These are phyloP conservation scores for Endocalyx cinctus DNA, from an alignment of 2,329 filamentous ascomycete species.

Conservation along the genomic window DNA sequence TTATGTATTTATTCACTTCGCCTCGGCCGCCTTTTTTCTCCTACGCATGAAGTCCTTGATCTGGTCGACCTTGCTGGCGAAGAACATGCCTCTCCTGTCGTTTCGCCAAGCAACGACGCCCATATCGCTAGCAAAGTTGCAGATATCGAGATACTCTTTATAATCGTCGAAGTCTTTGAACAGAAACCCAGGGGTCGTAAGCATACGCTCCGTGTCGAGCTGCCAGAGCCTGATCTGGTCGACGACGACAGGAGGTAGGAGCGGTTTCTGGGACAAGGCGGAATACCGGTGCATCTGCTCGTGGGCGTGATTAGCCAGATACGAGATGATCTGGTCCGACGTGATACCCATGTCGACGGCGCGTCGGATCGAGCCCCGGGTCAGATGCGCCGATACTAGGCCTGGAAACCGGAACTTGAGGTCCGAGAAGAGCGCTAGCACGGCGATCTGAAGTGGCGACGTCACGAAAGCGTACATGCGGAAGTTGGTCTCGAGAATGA, in stretches of 20 bases:
- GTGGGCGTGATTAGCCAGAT: slow-evolving; percentile 88
- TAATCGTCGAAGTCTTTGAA: slow-evolving; percentile 80
- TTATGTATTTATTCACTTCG: slow-evolving; percentile 11
- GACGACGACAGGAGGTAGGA: slow-evolving; percentile 90
- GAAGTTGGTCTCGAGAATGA: slow-evolving; percentile 98
- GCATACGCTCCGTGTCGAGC: slow-evolving; percentile 92
- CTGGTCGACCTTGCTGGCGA: slow-evolving; percentile 87
- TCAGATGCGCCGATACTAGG: slow-evolving; percentile 87
- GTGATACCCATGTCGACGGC: slow-evolving; percentile 91
- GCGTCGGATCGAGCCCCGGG: slow-evolving; percentile 78
- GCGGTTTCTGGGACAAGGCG: slow-evolving; percentile 54
- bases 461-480: slow-evolving; percentile 95
- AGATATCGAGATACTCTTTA: slow-evolving; percentile 66
- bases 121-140: slow-evolving; percentile 80
- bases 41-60: slow-evolving; percentile 71
- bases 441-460: slow-evolving; percentile 88
- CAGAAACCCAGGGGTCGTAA: slow-evolving; percentile 74
- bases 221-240: slow-evolving; percentile 98
- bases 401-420: slow-evolving; percentile 90
- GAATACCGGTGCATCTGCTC: slow-evolving; percentile 79
- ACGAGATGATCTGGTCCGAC: slow-evolving; percentile 89
- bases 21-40: slow-evolving; percentile 22
- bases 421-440: slow-evolving; percentile 83
- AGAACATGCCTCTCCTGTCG: slow-evolving; percentile 77
- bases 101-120: slow-evolving; percentile 87